Conservation (phyloP, 1,139 yeast species). For the Tardiomyces blankii region DNA sequence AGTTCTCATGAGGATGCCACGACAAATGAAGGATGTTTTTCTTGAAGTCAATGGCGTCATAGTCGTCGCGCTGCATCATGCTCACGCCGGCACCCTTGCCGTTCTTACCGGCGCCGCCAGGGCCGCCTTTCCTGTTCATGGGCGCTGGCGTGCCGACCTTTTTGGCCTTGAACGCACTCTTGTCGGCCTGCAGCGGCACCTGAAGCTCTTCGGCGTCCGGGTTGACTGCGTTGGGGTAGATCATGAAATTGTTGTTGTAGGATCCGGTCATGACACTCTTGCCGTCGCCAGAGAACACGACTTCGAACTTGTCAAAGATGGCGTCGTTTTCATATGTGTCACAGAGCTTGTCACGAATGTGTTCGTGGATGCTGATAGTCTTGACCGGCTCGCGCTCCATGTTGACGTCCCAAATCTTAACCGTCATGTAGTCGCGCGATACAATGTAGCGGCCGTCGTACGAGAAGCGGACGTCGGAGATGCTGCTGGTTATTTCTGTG, state of each 20-base stretch:
- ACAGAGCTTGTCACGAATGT: constrained; percentile 83
- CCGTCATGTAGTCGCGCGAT: constrained; percentile 93
- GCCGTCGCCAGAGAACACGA: constrained; percentile 88
- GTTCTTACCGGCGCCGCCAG: constrained; percentile 4
- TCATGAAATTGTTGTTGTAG: constrained; percentile 93
- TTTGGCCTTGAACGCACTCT: constrained; percentile 85
- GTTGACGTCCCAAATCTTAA: constrained; percentile 95
- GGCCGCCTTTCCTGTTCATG: constrained; percentile 8
- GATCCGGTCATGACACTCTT: constrained; percentile 94
- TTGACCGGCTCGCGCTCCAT: constrained; percentile 94
- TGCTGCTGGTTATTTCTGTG: constrained; percentile 92
- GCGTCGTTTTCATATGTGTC: constrained; percentile 98
- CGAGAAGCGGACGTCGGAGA: constrained; percentile 88
- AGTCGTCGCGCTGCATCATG: constrained; percentile 38
- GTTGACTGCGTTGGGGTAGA: constrained; percentile 68
- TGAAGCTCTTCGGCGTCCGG: constrained; percentile 51
- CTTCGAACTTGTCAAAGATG: constrained; percentile 96
- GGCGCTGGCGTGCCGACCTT: constrained; percentile 36
- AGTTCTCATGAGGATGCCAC: constrained; percentile 97
- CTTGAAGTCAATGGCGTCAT: constrained; percentile 85
- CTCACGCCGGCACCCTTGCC: constrained; percentile 17
- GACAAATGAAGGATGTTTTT: constrained; percentile 91
- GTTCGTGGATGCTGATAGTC: constrained; percentile 93
- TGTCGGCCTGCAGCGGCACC: constrained; percentile 92
- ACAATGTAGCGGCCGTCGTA: constrained; percentile 91